Conservation (phyloP, 2,329 filamentous ascomycete genomes). For the Penicillium sp. region DNA sequence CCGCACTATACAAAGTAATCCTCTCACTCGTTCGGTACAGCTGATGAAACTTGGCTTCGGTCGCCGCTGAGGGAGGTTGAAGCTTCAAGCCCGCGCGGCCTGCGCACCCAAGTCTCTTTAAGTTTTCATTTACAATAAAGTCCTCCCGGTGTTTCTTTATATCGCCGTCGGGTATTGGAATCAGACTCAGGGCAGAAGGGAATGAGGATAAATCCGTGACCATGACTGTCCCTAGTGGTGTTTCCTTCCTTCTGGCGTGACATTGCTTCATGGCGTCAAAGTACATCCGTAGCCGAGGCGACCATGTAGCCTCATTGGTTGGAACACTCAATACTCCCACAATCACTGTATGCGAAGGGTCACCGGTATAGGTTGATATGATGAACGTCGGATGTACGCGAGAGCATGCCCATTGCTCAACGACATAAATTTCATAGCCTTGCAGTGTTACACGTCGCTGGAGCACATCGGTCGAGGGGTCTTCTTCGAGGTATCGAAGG, state of each 20-base stretch:
- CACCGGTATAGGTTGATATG: conserved; percentile 87
- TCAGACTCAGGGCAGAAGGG: conserved; percentile 84
- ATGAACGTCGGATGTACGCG: conserved; percentile 80
- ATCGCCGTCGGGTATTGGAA: conserved; percentile 78
- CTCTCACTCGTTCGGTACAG: conserved; percentile 80
- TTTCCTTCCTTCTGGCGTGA: conserved; percentile 75
- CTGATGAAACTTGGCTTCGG: conserved; percentile 82
- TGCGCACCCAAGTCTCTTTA: conserved; percentile 86
- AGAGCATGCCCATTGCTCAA: conserved; percentile 97
- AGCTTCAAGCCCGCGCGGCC: conserved; percentile 79
- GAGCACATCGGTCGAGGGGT: conserved; percentile 64
- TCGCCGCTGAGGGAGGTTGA: conserved; percentile 66
- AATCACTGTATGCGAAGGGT: conserved; percentile 65
- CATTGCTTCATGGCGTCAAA: conserved; percentile 78
- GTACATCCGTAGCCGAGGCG: conserved; percentile 66
- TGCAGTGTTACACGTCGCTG: conserved; percentile 60
- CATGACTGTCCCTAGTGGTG: conserved; percentile 74
- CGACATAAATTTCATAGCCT: conserved; percentile 86
- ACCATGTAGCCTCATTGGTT: conserved; percentile 70
- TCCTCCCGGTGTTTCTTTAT: conserved; percentile 67
- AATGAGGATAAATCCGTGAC: conserved; percentile 89
- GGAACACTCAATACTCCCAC: conserved; percentile 76
- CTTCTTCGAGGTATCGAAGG: conserved; percentile 73
- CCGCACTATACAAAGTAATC: conserved; percentile 66
- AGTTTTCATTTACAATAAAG: conserved; percentile 87